A percentile compares a stretch with the other conserved stretches of the same genome.
Conservation (phyloP, 2,329 filamentous ascomycete genomes). For the Nothophoma quercina region DNA sequence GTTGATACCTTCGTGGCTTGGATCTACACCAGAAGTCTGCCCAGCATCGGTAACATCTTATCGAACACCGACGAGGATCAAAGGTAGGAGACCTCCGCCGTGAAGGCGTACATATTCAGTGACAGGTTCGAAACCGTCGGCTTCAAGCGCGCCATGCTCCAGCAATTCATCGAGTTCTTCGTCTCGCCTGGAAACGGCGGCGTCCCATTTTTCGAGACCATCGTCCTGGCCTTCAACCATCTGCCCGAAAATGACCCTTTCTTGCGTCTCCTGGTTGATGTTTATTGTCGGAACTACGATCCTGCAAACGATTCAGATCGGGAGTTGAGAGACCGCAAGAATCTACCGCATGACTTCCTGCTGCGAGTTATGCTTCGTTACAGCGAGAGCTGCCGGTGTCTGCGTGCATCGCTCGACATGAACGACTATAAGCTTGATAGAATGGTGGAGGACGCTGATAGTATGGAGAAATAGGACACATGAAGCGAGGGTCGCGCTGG, state of each 20-base stretch:
- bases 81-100: too few species aligned
- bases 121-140: background rate
- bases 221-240: background rate
- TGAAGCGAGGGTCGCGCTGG: too few species aligned
- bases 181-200: background rate
- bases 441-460: too few species aligned
- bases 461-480: too few species aligned
- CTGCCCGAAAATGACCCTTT: background rate
- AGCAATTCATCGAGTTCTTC: background rate
- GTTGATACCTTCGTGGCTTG: too few species aligned
- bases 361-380: background rate
- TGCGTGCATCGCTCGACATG: background rate
- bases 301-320: background rate
- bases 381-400: too few species aligned
- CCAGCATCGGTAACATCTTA: too few species aligned
- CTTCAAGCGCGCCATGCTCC: background rate
- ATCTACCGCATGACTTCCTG: background rate
- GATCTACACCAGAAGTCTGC: too few species aligned
- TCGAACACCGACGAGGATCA: too few species aligned
- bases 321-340: background rate
- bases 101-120: background rate
- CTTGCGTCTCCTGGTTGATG: background rate
- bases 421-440: background rate
- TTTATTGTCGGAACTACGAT: background rate
- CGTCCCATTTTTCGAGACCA: background rate